Percentiles rank a stretch among this genome's conserved stretches.
Evolutionary conservation across 192 early-diverging fungal species (phyloP).

Genomic region (Backusella mclennaniae): DNA sequence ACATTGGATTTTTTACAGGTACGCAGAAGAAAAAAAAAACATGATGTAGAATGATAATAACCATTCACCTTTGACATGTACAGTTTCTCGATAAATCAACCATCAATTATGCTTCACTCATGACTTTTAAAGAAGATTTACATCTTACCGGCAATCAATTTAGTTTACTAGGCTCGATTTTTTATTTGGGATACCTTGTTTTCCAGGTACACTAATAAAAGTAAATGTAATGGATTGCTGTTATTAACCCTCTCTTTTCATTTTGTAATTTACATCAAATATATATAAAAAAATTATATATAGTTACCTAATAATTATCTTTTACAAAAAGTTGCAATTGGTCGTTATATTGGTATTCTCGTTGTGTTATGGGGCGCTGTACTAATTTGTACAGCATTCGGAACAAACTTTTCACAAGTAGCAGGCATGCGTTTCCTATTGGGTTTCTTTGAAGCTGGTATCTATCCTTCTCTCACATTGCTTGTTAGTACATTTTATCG

Average conservation of each 20-base stretch:
- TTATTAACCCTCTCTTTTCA: background rate
- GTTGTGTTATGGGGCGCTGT: constrained; percentile 26
- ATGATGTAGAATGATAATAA: background rate
- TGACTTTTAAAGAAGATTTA: constrained; percentile 16
- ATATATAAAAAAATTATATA: background rate
- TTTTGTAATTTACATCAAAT: background rate
- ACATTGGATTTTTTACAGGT: constrained; percentile 33
- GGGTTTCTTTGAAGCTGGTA: constrained; percentile 27
- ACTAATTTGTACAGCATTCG: constrained; percentile 13
- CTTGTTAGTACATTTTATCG: constrained; percentile 24
- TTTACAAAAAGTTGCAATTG: constrained; percentile 16
- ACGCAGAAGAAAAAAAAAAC: background rate
- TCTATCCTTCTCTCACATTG: constrained; percentile 18
- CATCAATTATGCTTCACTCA: constrained; percentile 14
- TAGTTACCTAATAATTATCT: constrained; percentile 33
- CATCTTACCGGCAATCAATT: constrained; percentile 13
- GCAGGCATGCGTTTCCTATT: constrained; percentile 25
- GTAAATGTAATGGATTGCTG: background rate
- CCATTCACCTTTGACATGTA: background rate
- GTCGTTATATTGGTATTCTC: constrained; percentile 17
- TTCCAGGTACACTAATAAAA: constrained; percentile 8
- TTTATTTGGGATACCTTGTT: constrained; percentile 31
- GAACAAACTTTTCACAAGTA: constrained; percentile 18
- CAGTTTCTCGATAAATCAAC: constrained; percentile 34
- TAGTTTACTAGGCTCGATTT: constrained; percentile 27